Percentiles rank a stretch among this genome's conserved stretches.
phyloP scores from a whole-genome alignment of 2,329 filamentous ascomycete genomes.

The Trichoderma sp. region DNA sequence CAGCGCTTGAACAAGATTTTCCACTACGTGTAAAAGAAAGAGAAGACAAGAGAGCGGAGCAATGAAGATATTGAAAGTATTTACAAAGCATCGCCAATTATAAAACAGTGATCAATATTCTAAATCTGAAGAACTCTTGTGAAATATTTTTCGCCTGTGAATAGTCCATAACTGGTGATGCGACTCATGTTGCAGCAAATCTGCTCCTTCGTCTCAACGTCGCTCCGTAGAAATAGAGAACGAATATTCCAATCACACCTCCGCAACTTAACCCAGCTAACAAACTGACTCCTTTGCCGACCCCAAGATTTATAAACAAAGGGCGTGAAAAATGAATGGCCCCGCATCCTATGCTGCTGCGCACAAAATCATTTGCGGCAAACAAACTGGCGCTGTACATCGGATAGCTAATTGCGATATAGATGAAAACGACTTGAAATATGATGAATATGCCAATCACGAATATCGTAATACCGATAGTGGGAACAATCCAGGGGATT shows the following conservation, averaged over 20 bases:
- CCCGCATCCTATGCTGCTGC: background rate
- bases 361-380: slow-evolving; percentile 4
- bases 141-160: background rate
- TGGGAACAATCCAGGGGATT: background rate
- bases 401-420: background rate
- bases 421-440: background rate
- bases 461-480: background rate
- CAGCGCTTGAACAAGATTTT: background rate
- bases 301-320: background rate
- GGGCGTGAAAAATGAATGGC: slow-evolving; percentile 9
- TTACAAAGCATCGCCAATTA: background rate
- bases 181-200: background rate
- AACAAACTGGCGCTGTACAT: slow-evolving; percentile 1
- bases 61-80: background rate
- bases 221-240: background rate
- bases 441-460: background rate
- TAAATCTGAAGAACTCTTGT: background rate
- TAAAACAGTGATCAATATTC: background rate
- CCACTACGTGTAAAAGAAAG: background rate
- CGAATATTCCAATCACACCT: slow-evolving; percentile 4
- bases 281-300: background rate
- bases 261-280: background rate
- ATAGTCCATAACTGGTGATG: background rate
- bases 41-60: background rate
- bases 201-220: background rate